Evolutionary conservation across 2,329 filamentous ascomycete species (phyloP).

Genomic region (Hirsutella thompsonii): DNA sequence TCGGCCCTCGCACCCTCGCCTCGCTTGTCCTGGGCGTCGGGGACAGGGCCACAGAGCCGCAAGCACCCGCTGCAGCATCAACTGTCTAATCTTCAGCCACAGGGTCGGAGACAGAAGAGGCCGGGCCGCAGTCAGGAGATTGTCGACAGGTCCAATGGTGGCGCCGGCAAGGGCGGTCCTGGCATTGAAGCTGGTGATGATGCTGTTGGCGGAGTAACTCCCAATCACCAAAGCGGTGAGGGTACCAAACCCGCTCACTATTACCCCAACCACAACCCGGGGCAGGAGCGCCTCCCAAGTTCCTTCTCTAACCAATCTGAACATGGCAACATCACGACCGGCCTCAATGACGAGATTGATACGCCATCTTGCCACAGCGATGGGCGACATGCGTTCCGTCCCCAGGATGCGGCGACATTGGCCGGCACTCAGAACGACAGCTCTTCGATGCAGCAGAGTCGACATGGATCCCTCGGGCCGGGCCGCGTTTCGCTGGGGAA

Average conservation of each 20-base stretch:
- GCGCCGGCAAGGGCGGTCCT: background rate
- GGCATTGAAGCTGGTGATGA: background rate
- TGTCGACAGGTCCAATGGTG: background rate
- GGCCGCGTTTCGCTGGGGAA: conserved; percentile 9
- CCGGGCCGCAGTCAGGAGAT: background rate
- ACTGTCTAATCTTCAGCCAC: background rate
- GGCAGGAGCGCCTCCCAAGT: background rate
- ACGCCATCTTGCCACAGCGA: background rate
- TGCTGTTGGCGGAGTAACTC: background rate
- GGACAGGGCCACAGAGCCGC: background rate
- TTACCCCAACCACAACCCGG: background rate
- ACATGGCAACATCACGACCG: no score
- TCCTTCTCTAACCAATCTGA: no score
- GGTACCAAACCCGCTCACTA: background rate
- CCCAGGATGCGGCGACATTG: background rate
- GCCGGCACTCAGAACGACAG: background rate
- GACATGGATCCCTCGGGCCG: background rate
- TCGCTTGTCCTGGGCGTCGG: background rate
- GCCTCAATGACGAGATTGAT: background rate
- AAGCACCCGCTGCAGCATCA: conserved; percentile 1
- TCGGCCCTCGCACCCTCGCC: background rate
- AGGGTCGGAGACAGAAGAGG: conserved; percentile 2
- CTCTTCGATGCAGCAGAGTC: background rate
- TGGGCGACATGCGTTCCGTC: background rate
- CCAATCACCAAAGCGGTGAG: background rate